Base-by-base conservation (phyloP, 1,284 basidiomycete species). In the Ustilago hordei region DNA sequence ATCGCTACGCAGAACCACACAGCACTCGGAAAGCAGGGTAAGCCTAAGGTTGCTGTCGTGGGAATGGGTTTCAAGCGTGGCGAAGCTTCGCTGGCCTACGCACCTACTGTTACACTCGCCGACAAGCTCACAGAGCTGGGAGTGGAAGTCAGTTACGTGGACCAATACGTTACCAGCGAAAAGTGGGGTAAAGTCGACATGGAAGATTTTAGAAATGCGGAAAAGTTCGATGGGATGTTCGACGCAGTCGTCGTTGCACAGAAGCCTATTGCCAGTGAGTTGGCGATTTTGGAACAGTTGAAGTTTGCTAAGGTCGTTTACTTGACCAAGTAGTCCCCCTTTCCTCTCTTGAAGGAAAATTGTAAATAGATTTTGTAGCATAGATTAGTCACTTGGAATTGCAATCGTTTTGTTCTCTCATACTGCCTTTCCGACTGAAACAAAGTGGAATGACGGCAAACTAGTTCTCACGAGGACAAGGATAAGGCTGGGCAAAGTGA, bases 41-140 rank as follows among this genome's bases (percentile, higher is more conserved):
- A 57, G 23, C 11, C 52, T 1, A 39, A 45, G 19, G 62, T 73
- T 0, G 64, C 65, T 4, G 62, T 73, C 31, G 57, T 73, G 0
- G 70, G 70, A 5, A 68, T 73, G 70, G 70, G 70, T 3, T 73
- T 73, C 65, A 73, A 73, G 54, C 57, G 65, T 12, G 70, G 70
- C 23, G 70, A 73, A 43, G 64, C 70, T 11, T 52, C 43, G 12
- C 62, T 73, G 2, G 64, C 70, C 6, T 69, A 73, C 50, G 64
- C 70, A 5, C 70, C 70, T 19, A 69, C 70, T 6, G 65, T 69
- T n/a, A 61, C 70, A 0, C 70, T 73, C 12, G 70, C 70, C 0
- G 70, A 73, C 31, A 69, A 64, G 53, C 57, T 73, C 55, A 61
- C 57, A 5, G 61, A 68, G 4, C 47, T 68, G 19, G 65, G 32